Percentiles rank a stretch among this genome's conserved stretches.
phyloP scores from a whole-genome alignment of 768 basidiomycete species.

The Megacollybia marginata region DNA sequence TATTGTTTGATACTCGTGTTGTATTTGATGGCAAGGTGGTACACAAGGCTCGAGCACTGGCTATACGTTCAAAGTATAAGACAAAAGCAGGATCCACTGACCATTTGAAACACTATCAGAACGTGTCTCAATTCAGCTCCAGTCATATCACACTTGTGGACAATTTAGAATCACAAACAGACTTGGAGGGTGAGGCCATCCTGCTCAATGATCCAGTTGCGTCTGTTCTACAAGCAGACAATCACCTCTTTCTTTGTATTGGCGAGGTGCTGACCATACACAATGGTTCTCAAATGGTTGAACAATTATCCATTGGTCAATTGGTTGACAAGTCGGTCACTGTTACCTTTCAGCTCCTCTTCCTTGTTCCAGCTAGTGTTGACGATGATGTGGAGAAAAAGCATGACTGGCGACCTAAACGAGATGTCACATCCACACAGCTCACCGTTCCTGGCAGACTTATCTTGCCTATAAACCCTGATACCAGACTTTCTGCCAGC shows the following conservation, averaged over 20 bases:
- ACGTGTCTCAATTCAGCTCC: not conserved
- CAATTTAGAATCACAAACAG: not conserved
- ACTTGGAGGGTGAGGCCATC: not conserved
- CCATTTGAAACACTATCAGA: not conserved
- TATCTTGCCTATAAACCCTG: not conserved
- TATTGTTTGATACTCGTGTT: not conserved
- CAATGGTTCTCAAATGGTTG: not conserved
- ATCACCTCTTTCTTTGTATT: not conserved
- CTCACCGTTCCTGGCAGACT: not conserved
- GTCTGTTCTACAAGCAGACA: not conserved
- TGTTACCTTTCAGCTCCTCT: not conserved
- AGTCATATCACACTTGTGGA: not conserved
- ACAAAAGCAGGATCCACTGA: not conserved
- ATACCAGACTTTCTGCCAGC: not conserved
- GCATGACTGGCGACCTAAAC: not conserved
- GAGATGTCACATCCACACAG: not conserved
- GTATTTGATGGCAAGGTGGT: not conserved
- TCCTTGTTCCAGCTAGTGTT: not conserved
- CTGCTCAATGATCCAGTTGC: not conserved
- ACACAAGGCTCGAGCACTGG: not conserved
- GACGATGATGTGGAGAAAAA: not conserved
- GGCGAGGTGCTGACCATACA: not conserved
- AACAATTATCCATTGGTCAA: not conserved
- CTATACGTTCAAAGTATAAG: not conserved
- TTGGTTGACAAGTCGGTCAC: not conserved